Evolutionary conservation across 2,329 filamentous ascomycete genomes (phyloP), one percentile per base, ranked within the genome.

Genomic region (Amphichorda felina): DNA sequence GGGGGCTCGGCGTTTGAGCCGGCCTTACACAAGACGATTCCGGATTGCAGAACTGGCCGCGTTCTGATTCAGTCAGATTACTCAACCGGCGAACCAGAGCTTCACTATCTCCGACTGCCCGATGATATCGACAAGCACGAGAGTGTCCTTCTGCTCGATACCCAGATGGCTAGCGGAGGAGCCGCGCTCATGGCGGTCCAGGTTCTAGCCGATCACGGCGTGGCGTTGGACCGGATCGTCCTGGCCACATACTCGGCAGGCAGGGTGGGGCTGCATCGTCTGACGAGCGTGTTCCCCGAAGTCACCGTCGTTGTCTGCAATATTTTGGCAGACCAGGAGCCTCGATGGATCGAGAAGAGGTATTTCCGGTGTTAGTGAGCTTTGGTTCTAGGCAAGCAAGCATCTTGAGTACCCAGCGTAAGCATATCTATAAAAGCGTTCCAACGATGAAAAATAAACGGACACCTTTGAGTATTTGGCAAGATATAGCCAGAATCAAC

Each of bases 191-290:
- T 98, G 91, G 87, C 91, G 1, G 88, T 96, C 29, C 82, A 91
- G 50, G 85, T 96, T n/a, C 64, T 98, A 36, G 77, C 94, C 13
- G 91, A 98, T 55, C 88, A 96, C 51, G 91, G 91, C 9, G 88
- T 96, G 6, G 63, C 75, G 5, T 79, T 91, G 51, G 74, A 85
- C 31, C 79, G 71, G 44, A 94, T 98, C 44, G 84, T 95, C 24
- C 80, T 96, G 54, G 88, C 94, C 27, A 94, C 89, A 4, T 95
- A 93, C 53, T 82, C 86, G 44, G 89, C 88, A 4, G 89, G 89
- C 8, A 78, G 78, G 44, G 75, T 84, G 46, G 91, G 88, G 1
- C 56, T 96, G 41, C 86, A 91, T 51, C 71, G 91, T 43, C 61
- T 98, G 48, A 82, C 85, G 41, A 85, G 80, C 38, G 91, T 94